Conservation (phyloP, 2,329 filamentous ascomycete genomes). For the Cordyceps cicadae region DNA sequence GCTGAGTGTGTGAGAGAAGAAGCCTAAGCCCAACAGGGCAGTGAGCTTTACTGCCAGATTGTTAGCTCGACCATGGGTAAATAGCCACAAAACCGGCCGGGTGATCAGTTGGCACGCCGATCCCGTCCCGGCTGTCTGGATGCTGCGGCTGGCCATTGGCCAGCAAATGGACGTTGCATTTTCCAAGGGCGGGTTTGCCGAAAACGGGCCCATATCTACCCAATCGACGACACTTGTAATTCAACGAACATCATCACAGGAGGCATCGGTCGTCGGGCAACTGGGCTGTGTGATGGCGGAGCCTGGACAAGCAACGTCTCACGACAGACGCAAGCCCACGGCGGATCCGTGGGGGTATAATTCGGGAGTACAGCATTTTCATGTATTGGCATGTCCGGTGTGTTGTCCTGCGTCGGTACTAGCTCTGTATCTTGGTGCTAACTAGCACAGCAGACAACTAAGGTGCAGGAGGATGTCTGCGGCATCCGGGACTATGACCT, state of each 20-base stretch:
- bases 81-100: background rate
- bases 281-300: background rate
- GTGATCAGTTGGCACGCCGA: background rate
- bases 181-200: background rate
- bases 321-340: background rate
- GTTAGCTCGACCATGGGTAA: background rate
- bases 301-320: background rate
- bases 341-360: background rate
- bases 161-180: background rate
- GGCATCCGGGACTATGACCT: background rate
- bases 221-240: background rate
- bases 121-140: slow-evolving; percentile 9
- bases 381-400: background rate
- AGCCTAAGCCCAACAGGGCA: slow-evolving; percentile 13
- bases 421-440: background rate
- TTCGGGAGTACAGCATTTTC: background rate
- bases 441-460: background rate
- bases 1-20: slow-evolving; percentile 15
- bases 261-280: background rate
- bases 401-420: background rate
- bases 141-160: background rate
- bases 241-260: background rate
- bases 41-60: background rate
- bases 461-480: background rate
- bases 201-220: background rate